Conservation (phyloP, 257 asterid genomes). For the Petrea volubilis region DNA sequence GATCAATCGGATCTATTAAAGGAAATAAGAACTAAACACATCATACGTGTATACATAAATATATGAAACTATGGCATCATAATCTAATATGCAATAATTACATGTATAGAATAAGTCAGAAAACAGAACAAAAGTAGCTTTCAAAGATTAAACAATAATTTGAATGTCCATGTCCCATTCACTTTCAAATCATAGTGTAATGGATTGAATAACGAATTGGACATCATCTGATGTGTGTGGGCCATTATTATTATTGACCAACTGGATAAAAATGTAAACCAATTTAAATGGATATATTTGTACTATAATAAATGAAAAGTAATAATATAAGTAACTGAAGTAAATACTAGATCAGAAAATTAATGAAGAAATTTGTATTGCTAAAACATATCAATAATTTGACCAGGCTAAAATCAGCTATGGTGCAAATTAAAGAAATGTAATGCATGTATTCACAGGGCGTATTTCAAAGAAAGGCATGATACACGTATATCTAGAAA, state of each 20-base stretch:
- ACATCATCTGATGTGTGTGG: neutral
- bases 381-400: constrained; percentile 1
- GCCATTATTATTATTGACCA: neutral
- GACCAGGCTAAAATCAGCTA: neutral
- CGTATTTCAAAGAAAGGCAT: neutral
- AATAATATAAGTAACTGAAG: neutral
- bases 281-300: neutral
- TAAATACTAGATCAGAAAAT: neutral
- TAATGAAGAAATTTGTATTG: neutral
- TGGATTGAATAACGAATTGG: neutral
- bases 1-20: neutral
- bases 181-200: neutral
- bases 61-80: neutral
- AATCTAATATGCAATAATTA: neutral
- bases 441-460: neutral
- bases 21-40: neutral
- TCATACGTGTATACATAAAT: neutral
- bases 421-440: neutral
- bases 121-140: neutral
- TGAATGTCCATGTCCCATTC: neutral
- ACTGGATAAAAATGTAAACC: neutral
- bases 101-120: neutral
- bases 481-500: too few species aligned
- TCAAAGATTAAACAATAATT: neutral
- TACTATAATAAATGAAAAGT: neutral